Evolutionary conservation across 371 early-diverging fungal genomes (phyloP).

Genomic region (Dichotomocladium elegans): DNA sequence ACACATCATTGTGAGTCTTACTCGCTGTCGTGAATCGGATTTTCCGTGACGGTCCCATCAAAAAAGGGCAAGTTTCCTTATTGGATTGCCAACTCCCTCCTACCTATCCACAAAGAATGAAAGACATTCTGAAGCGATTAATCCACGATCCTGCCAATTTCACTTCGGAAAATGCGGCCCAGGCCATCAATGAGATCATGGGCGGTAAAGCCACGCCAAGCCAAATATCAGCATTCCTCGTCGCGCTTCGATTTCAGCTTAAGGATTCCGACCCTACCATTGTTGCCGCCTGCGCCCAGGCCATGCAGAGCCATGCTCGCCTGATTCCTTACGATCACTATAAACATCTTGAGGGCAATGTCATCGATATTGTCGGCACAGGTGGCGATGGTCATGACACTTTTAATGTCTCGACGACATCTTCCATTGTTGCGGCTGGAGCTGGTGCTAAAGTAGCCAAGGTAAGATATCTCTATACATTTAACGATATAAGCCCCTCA

Average conservation of each 20-base stretch:
- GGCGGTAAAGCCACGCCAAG: conserved; percentile 67
- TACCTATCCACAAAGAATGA: conserved; percentile 21
- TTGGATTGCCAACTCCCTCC: background rate
- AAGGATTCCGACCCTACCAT: conserved; percentile 74
- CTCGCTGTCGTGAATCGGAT: no score
- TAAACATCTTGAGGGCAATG: conserved; percentile 35
- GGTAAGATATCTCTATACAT: conserved; percentile 34
- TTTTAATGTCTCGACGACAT: conserved; percentile 93
- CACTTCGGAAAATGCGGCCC: conserved; percentile 60
- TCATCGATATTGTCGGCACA: conserved; percentile 95
- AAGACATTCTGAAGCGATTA: conserved; percentile 58
- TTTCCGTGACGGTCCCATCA: background rate
- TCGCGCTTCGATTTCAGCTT: conserved; percentile 65
- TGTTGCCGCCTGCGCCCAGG: conserved; percentile 74
- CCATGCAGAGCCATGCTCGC: conserved; percentile 61
- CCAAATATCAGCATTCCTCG: conserved; percentile 85
- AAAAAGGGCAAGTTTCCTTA: background rate
- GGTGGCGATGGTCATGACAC: conserved; percentile 98
- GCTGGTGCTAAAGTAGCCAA: conserved; percentile 93
- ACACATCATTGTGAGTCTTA: no score
- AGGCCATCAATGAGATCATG: conserved; percentile 75
- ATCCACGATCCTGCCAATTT: conserved; percentile 61
- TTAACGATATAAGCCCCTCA: background rate
- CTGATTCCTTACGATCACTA: conserved; percentile 44
- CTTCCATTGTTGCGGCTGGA: conserved; percentile 90